Base-by-base conservation (phyloP, 2,329 filamentous ascomycete genomes). In the Pseudocercospora eumusae region DNA sequence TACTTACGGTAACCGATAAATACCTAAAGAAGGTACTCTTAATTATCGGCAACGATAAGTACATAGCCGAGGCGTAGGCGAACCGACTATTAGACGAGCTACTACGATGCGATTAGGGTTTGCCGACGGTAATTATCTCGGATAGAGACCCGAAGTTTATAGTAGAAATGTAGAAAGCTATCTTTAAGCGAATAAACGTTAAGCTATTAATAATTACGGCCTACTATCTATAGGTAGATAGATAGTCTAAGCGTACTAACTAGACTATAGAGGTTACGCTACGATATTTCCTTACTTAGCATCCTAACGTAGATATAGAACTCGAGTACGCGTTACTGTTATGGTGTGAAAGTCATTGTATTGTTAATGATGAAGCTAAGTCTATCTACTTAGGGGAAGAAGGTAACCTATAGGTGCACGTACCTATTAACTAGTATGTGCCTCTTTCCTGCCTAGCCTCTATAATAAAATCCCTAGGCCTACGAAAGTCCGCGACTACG, bases 261-360 rank as follows among this genome's bases (percentile, higher is more conserved):
- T 50, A 63, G 20, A 63, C 36, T 1, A 11, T 60, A 25, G 57
- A 63, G 18, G 60, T 63, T 20, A 57, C 57, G 0, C 40, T 63
- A 23, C 27, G 49, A 0, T 63, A 57, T 21, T 63, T 45, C 23
- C 20, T 63, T 23, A 52, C 23, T 3, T 9, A 31, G 4, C 25
- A 62, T 42, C 60, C 27, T 10, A 23, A 53, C n/a, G 15, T 25
- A 42, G 44, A 27, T 27, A 27, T 27, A 27, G 25, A 27, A 27
- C 25, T 27, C 3, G 25, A 27, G 7, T 27, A 27, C n/a, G n/a
- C n/a, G n/a, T n/a, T n/a, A n/a, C n/a, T n/a, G n/a, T n/a, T n/a
- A n/a, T n/a, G n/a, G n/a, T n/a, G n/a, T n/a, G n/a, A n/a, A n/a
- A n/a, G n/a, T n/a, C n/a, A n/a, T n/a, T n/a, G n/a, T n/a, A n/a